A percentile compares a stretch with the other conserved stretches of the same genome.
Evolutionary conservation across 306 rosid genomes (phyloP).

Genomic region (Mucuna pruriens): DNA sequence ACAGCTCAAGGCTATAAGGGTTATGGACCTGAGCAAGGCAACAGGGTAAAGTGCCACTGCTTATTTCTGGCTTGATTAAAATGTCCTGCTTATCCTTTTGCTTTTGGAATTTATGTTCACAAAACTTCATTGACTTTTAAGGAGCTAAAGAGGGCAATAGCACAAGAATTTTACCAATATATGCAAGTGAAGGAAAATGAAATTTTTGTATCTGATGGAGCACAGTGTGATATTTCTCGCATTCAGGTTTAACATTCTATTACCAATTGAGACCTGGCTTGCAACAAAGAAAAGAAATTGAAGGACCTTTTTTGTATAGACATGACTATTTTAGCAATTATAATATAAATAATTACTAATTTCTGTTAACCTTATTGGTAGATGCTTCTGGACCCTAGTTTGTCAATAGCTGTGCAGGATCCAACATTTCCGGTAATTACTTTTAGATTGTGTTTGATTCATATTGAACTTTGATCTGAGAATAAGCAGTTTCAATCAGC

Average conservation of each 20-base stretch:
- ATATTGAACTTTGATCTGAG: neutral
- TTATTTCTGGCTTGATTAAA: neutral
- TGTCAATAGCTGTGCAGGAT: slow-evolving; percentile 15
- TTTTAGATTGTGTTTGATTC: neutral
- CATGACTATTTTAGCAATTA: neutral
- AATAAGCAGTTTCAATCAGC: neutral
- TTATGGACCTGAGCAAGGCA: slow-evolving; percentile 79
- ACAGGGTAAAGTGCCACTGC: slow-evolving; percentile 44
- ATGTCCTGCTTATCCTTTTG: neutral
- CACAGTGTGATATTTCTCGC: slow-evolving; percentile 8
- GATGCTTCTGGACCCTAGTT: slow-evolving; percentile 15
- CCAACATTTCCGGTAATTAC: slow-evolving; percentile 19
- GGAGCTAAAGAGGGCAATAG: slow-evolving; percentile 8
- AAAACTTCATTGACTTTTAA: neutral
- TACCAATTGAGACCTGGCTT: neutral
- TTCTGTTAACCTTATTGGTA: neutral
- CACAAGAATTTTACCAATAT: neutral
- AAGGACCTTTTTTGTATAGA: neutral
- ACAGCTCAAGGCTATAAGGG: slow-evolving; percentile 66
- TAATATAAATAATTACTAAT: neutral
- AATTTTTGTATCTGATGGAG: slow-evolving; percentile 19
- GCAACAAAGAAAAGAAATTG: neutral
- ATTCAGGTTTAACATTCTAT: neutral
- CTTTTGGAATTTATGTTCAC: neutral
- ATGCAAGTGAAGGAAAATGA: slow-evolving; percentile 6